These are phyloP conservation scores for Agastache rugosa DNA, from an alignment of 257 asterid genomes.

Conservation along the genomic window DNA sequence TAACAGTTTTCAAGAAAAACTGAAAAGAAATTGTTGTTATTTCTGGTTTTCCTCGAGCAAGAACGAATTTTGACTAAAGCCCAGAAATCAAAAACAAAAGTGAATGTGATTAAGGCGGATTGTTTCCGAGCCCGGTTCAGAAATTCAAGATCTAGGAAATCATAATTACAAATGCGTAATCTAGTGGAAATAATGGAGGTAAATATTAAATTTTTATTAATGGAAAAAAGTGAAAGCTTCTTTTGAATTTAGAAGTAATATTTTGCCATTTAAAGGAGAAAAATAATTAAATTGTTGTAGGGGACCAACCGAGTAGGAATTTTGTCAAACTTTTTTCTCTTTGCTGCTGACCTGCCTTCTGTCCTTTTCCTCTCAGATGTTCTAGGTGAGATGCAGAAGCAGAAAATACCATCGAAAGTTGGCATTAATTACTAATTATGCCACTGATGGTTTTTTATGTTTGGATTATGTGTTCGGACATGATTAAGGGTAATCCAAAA, in stretches of 20 bases:
- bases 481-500: constrained; percentile 21
- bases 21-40: background rate
- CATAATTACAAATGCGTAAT: constrained; percentile 33
- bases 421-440: constrained; percentile 39
- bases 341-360: constrained; percentile 64
- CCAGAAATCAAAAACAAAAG: constrained; percentile 43
- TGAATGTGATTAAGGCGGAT: constrained; percentile 52
- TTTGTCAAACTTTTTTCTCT: constrained; percentile 60
- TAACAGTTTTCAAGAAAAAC: constrained; percentile 29
- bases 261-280: constrained; percentile 45
- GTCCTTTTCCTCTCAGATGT: constrained; percentile 46
- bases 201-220: constrained; percentile 19
- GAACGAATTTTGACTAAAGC: constrained; percentile 36
- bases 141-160: constrained; percentile 44
- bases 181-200: constrained; percentile 32
- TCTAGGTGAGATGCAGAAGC: background rate
- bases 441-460: constrained; percentile 35
- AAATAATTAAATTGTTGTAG: constrained; percentile 34
- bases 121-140: constrained; percentile 53
- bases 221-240: constrained; percentile 56
- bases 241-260: constrained; percentile 46
- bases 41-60: constrained; percentile 15
- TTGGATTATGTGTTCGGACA: constrained; percentile 15
- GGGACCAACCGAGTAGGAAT: constrained; percentile 49
- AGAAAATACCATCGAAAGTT: constrained; percentile 34